Evolutionary conservation across 129 eudicot genomes (phyloP).

Genomic region (Helichrysum umbraculigerum): DNA sequence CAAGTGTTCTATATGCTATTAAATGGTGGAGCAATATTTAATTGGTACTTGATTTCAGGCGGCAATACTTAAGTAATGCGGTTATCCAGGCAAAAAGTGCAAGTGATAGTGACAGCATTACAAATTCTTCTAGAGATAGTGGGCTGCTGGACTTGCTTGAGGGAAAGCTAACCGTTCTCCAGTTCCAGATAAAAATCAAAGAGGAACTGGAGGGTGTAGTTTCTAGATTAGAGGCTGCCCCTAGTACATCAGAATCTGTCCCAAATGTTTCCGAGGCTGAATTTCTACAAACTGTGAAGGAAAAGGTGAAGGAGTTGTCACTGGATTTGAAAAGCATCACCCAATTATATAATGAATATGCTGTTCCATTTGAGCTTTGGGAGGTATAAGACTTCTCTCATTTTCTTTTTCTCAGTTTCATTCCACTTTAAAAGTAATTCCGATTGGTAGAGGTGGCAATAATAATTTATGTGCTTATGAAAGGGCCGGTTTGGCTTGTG

Average conservation of each 20-base stretch:
- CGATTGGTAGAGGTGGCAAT: too few relatives aligned
- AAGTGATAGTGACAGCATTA: constrained; percentile 48
- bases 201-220: constrained; percentile 68
- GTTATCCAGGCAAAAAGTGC: constrained; percentile 98
- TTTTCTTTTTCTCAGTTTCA: not conserved
- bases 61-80: constrained; percentile 90
- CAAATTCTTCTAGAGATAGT: constrained; percentile 62
- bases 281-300: constrained; percentile 36
- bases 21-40: not conserved
- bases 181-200: constrained; percentile 85
- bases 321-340: constrained; percentile 85
- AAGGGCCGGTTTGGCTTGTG: too few relatives aligned
- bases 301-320: constrained; percentile 80
- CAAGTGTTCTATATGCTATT: not conserved
- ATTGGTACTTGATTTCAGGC: constrained; percentile 49
- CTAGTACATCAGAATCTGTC: constrained; percentile 52
- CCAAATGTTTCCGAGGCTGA: constrained; percentile 44
- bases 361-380: constrained; percentile 97
- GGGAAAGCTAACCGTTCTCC: constrained; percentile 88
- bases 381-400: constrained; percentile 50
- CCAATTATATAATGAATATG: constrained; percentile 91
- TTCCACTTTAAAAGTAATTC: too few relatives aligned
- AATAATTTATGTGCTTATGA: too few relatives aligned
- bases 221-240: constrained; percentile 55
- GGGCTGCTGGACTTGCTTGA: constrained; percentile 94